phyloP scores from a whole-genome alignment of 2,329 filamentous ascomycete species.

The Talaromyces amestolkiae region DNA sequence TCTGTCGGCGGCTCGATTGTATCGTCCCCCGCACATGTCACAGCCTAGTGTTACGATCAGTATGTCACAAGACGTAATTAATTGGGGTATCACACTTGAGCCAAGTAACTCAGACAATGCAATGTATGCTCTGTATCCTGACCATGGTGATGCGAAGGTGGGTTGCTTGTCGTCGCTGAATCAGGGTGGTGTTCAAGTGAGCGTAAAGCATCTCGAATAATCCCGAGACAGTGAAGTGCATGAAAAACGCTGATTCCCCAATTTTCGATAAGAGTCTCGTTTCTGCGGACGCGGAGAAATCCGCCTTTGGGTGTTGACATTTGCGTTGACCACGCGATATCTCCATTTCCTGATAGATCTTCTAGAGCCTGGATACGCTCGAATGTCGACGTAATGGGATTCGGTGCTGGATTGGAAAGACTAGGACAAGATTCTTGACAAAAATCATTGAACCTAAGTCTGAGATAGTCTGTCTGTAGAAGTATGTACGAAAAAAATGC shows the following conservation, averaged over 20 bases:
- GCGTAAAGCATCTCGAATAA: neutral
- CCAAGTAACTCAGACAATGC: neutral
- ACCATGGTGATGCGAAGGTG: neutral
- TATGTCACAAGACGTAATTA: neutral
- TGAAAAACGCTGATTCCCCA: neutral
- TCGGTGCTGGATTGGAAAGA: neutral
- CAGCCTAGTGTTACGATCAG: neutral
- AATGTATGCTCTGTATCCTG: neutral
- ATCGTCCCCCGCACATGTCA: neutral
- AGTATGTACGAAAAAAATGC: neutral
- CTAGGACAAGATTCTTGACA: neutral
- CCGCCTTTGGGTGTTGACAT: neutral
- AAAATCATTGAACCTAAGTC: neutral
- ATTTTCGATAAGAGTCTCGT: neutral
- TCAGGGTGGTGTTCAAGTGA: neutral
- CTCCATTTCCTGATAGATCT: neutral
- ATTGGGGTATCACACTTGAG: neutral
- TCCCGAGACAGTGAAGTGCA: neutral
- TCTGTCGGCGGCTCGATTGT: neutral
- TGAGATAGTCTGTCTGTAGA: neutral
- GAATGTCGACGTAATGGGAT: neutral
- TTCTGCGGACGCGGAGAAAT: neutral
- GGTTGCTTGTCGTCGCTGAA: neutral
- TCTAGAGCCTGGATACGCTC: neutral
- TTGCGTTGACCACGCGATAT: neutral